These are phyloP conservation scores for Trametopsis cervina DNA, from an alignment of 768 basidiomycete species.

Conservation along the genomic window DNA sequence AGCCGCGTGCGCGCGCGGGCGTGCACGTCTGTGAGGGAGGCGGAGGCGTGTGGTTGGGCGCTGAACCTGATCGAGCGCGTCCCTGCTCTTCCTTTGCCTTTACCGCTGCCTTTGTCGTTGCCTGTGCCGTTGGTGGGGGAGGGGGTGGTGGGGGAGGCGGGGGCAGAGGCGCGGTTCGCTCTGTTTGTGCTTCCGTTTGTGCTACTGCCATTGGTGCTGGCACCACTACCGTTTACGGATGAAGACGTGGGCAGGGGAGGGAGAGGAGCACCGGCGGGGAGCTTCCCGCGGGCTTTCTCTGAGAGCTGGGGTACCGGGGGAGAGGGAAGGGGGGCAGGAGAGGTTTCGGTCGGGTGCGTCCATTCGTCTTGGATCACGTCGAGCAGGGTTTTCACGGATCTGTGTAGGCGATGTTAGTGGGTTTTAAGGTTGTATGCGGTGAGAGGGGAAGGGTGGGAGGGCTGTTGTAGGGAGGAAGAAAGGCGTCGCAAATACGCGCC, in stretches of 20 bases:
- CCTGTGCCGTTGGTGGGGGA: no score
- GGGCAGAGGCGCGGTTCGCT: no score
- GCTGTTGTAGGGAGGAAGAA: no score
- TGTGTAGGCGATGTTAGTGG: not conserved
- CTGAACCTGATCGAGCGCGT: constrained; percentile 21
- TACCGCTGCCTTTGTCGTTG: not conserved
- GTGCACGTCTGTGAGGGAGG: constrained; percentile 27
- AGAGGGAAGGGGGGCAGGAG: constrained; percentile 22
- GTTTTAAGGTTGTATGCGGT: no score
- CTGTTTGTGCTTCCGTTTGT: not conserved
- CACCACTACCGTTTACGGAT: no score
- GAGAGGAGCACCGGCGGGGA: constrained; percentile 17
- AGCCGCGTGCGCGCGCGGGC: constrained; percentile 34
- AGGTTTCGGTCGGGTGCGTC: constrained; percentile 12
- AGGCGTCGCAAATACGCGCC: no score
- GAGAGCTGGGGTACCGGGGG: constrained; percentile 7
- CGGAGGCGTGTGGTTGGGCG: constrained; percentile 14
- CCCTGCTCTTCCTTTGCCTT: not conserved
- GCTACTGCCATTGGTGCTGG: no score
- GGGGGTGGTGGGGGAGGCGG: no score
- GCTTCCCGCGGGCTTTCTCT: constrained; percentile 21
- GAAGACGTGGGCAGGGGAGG: no score
- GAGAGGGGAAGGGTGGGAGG: no score
- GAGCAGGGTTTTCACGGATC: constrained; percentile 52
- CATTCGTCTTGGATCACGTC: constrained; percentile 42